These are phyloP conservation scores for Alternaria angustiovoidea DNA, from an alignment of 2,329 filamentous ascomycete genomes.

Conservation along the genomic window DNA sequence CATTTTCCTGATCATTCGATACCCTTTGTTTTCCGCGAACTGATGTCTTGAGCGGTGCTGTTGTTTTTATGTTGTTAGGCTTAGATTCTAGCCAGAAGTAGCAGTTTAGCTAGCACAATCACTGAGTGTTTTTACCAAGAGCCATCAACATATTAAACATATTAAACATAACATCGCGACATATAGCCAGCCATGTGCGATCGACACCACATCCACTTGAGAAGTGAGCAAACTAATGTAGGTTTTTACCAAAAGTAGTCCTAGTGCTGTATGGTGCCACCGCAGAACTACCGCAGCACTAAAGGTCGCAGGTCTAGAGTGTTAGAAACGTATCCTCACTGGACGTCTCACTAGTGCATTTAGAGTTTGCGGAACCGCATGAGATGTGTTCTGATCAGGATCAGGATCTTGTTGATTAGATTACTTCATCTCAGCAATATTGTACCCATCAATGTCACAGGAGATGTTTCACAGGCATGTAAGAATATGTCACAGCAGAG, in stretches of 20 bases:
- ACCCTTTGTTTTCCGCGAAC: constrained; percentile 23
- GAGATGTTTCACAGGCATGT: not conserved
- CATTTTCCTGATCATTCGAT: constrained; percentile 21
- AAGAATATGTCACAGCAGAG: not conserved
- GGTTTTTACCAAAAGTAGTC: not conserved
- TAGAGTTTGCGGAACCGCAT: not conserved
- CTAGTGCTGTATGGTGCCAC: not conserved
- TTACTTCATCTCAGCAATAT: no score
- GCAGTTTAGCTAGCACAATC: not conserved
- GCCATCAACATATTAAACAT: rapidly evolving
- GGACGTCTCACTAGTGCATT: no score
- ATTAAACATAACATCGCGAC: not conserved
- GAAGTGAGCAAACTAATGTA: not conserved
- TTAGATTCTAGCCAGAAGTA: not conserved
- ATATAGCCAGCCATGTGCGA: not conserved
- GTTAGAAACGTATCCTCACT: not conserved
- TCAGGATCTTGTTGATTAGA: no score
- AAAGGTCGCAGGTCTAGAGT: not conserved
- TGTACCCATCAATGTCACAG: rapidly evolving
- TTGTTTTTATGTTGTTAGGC: not conserved
- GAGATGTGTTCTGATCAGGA: not conserved
- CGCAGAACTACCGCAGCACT: not conserved
- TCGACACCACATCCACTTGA: not conserved
- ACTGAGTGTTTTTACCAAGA: not conserved
- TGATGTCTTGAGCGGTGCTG: constrained; percentile 1